Conservation (phyloP, 345 rosid genomes). For the Anastatica hierochuntica region DNA sequence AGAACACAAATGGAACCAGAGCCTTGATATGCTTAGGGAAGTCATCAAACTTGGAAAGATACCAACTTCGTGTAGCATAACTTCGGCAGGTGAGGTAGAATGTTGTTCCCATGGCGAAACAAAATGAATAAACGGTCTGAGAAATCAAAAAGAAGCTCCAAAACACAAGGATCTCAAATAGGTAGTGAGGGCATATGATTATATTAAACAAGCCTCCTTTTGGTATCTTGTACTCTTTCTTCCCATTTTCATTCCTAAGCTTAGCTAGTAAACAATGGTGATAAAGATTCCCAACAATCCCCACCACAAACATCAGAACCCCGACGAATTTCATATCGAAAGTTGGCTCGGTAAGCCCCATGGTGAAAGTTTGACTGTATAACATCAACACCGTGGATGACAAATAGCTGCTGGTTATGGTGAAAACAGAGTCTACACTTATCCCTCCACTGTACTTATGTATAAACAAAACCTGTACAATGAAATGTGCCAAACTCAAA, state of each 20-base stretch:
- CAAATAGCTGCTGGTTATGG: conserved; percentile 35
- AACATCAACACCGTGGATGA: conserved; percentile 29
- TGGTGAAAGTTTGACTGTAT: conserved; percentile 35
- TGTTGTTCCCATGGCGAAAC: conserved; percentile 28
- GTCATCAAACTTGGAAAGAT: conserved; percentile 53
- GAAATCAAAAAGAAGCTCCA: conserved; percentile 45
- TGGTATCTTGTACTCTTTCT: conserved; percentile 56
- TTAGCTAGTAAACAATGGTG: conserved; percentile 62
- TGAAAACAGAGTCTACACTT: conserved; percentile 25
- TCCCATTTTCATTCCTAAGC: conserved; percentile 31
- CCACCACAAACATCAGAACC: conserved; percentile 36
- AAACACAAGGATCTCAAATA: conserved; percentile 56
- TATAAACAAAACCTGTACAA: conserved; percentile 39
- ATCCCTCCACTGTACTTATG: conserved; percentile 55
- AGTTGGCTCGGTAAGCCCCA: conserved; percentile 30
- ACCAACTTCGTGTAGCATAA: conserved; percentile 59
- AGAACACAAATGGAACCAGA: conserved; percentile 48
- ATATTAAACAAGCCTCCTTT: conserved; percentile 48
- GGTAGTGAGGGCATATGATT: conserved; percentile 67
- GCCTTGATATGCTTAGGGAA: conserved; percentile 47
- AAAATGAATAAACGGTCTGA: conserved; percentile 40
- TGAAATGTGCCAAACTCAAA: conserved; percentile 11
- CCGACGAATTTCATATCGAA: conserved; percentile 40
- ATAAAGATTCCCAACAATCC: conserved; percentile 63
- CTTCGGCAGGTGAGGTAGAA: conserved; percentile 57